Evolutionary conservation across 306 rosid species (phyloP).

Genomic region (Pueraria montana): DNA sequence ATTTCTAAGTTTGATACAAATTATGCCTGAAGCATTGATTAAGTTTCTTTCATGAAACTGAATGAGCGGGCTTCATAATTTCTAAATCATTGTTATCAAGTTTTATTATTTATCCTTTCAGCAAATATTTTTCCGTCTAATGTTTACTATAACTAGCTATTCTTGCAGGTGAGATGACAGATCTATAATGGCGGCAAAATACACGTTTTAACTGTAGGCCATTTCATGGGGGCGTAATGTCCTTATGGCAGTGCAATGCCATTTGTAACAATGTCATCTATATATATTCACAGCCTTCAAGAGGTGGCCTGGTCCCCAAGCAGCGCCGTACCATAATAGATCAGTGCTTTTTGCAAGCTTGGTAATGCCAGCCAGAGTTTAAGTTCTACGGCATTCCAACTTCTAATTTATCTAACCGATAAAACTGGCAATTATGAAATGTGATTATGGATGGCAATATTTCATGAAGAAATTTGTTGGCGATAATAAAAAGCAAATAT

Average conservation of each 20-base stretch:
- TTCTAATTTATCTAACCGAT: background rate
- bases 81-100: background rate
- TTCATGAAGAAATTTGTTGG: background rate
- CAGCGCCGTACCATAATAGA: background rate
- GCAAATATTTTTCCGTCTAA: constrained; percentile 26
- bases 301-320: background rate
- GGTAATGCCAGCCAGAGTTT: background rate
- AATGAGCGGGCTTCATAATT: background rate
- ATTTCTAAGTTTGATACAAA: background rate
- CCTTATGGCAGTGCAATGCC: constrained; percentile 18
- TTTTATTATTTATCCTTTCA: constrained; percentile 21
- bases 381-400: background rate
- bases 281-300: constrained; percentile 25
- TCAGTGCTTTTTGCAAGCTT: constrained; percentile 5
- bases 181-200: constrained; percentile 43
- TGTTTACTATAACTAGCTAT: constrained; percentile 34
- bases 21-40: background rate
- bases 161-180: constrained; percentile 67
- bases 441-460: background rate
- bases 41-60: constrained; percentile 13
- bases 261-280: constrained; percentile 10
- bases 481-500: background rate
- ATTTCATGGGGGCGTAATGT: constrained; percentile 17
- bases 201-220: constrained; percentile 21
- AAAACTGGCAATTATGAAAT: background rate